Percentiles rank a stretch among this genome's conserved stretches.
phyloP scores from a whole-genome alignment of 139 green algal genomes.

The Chlamydomonas asymmetrica region DNA sequence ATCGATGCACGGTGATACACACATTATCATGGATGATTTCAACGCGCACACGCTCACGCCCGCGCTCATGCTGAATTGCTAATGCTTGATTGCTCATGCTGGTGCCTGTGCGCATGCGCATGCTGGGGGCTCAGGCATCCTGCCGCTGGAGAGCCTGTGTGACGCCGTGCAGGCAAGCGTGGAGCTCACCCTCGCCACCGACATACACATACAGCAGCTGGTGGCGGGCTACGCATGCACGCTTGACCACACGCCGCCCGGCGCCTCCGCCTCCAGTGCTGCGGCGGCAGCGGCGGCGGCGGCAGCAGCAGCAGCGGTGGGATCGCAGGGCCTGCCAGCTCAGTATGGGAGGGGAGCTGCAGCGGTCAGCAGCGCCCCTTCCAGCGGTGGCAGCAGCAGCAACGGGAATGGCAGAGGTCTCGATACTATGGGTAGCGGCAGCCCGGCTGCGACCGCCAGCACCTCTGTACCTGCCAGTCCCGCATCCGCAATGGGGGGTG shows the following conservation, averaged over 20 bases:
- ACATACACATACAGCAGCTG: conserved; percentile 15
- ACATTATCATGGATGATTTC: too few species aligned
- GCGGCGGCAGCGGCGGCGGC: background rate
- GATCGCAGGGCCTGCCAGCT: background rate
- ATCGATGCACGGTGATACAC: too few species aligned
- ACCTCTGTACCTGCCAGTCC: too few species aligned
- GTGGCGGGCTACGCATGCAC: background rate
- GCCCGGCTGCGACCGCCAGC: too few species aligned
- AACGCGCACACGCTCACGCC: background rate
- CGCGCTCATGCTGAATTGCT: background rate
- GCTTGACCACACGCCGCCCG: background rate
- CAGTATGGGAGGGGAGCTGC: background rate
- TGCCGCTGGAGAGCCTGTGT: conserved; percentile 53
- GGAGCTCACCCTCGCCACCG: conserved; percentile 19
- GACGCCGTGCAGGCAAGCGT: conserved; percentile 25
- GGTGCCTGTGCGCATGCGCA: background rate
- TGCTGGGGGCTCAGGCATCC: conserved; percentile 39
- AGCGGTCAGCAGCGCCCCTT: too few species aligned
- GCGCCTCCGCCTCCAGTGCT: too few species aligned
- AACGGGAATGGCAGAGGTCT: too few species aligned
- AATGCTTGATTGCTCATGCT: background rate
- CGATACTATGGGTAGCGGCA: too few species aligned
- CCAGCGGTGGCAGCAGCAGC: too few species aligned
- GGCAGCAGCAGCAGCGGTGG: background rate
- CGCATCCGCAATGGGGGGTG: too few species aligned